Percentiles rank a stretch among this genome's conserved stretches.
These are phyloP conservation scores for Zizania latifolia DNA, from an alignment of 176 grass and related monocot species.

Conservation along the genomic window DNA sequence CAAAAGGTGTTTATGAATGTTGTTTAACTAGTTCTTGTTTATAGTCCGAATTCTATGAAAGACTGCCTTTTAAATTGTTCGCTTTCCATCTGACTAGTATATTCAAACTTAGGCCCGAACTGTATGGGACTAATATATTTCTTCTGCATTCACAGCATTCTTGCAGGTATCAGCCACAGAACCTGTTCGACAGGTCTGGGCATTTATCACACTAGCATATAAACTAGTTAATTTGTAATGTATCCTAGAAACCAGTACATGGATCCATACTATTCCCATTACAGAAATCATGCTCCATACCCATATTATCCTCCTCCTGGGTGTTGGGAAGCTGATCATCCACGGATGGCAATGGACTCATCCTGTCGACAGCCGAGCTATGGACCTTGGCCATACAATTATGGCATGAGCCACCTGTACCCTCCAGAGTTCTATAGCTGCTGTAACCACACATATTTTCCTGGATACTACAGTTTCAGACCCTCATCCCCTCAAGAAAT, in stretches of 20 bases:
- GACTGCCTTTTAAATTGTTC: not conserved
- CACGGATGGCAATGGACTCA: constrained; percentile 12
- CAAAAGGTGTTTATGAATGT: not conserved
- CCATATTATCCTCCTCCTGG: constrained; percentile 36
- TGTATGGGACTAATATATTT: not conserved
- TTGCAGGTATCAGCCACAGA: constrained; percentile 22
- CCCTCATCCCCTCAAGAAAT: constrained; percentile 44
- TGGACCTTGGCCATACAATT: constrained; percentile 40
- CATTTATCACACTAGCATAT: constrained; percentile 13
- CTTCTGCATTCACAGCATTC: not conserved
- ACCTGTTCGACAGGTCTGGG: not conserved
- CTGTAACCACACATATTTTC: constrained; percentile 38
- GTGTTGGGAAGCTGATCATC: constrained; percentile 35
- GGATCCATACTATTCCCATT: constrained; percentile 59
- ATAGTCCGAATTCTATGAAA: not conserved
- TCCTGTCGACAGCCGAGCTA: constrained; percentile 24
- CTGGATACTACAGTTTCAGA: constrained; percentile 52
- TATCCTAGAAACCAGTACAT: constrained; percentile 48
- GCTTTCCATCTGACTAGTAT: not conserved
- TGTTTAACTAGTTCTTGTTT: not conserved
- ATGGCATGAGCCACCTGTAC: constrained; percentile 16
- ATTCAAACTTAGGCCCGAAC: not conserved
- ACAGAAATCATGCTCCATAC: constrained; percentile 38
- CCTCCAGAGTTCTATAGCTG: constrained; percentile 27
- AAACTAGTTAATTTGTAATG: constrained; percentile 31